Conservation (phyloP, 2,329 filamentous ascomycete species). For the Colletotrichum simmondsii region DNA sequence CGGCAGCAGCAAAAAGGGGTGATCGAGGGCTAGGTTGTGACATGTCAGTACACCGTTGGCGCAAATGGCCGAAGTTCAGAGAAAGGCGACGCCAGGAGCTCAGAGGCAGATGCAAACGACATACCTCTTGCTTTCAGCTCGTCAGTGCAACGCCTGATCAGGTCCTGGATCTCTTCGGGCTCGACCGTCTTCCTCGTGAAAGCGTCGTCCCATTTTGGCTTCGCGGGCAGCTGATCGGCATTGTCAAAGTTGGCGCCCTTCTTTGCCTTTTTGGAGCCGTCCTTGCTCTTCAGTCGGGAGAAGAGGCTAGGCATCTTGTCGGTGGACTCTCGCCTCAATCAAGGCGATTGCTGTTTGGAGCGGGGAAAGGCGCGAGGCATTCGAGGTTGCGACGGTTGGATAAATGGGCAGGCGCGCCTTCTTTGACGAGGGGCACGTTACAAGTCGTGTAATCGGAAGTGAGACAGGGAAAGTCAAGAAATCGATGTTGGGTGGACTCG, state of each 20-base stretch:
- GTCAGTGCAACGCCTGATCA: constrained; percentile 84
- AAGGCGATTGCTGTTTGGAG: constrained; percentile 12
- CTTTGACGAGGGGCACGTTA: constrained; percentile 15
- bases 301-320: constrained; percentile 67
- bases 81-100: constrained; percentile 33
- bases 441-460: constrained; percentile 5
- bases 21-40: constrained; percentile 75
- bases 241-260: constrained; percentile 69
- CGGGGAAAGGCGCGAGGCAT: constrained; percentile 20
- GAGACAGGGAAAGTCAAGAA: constrained; percentile 13
- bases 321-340: constrained; percentile 14
- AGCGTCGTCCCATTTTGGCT: constrained; percentile 87
- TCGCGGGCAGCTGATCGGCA: constrained; percentile 66
- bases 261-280: constrained; percentile 73
- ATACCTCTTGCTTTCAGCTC: constrained; percentile 96
- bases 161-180: constrained; percentile 89
- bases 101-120: constrained; percentile 43
- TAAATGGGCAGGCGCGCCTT: constrained; percentile 8
- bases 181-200: constrained; percentile 86
- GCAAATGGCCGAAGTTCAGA: constrained; percentile 27
- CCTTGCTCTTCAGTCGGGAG: constrained; percentile 79
- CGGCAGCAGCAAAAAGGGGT: constrained; percentile 91
- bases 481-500: constrained; percentile 12
- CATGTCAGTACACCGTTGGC: constrained; percentile 3
- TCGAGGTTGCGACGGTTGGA: constrained; percentile 16